These are phyloP conservation scores for Aspergillus ruber DNA, from an alignment of 2,329 filamentous ascomycete species.

Conservation along the genomic window DNA sequence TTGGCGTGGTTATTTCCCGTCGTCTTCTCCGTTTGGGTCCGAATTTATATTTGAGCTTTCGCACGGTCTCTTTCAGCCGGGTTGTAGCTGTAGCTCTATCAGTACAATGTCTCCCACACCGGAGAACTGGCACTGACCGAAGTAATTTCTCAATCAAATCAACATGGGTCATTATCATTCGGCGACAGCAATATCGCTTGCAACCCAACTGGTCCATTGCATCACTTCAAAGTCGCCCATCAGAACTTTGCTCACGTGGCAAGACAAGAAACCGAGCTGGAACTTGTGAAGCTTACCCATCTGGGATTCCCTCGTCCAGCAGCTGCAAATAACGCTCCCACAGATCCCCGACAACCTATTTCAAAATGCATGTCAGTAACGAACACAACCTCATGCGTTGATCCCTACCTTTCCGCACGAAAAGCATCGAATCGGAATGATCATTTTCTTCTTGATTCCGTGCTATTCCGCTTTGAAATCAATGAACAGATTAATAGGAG, in stretches of 20 bases:
- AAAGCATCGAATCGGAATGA: slow-evolving; percentile 97
- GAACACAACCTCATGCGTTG: slow-evolving; percentile 1
- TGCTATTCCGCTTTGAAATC: no score
- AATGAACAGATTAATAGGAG: no score
- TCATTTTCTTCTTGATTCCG: slow-evolving; percentile 55
- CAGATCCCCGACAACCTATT: slow-evolving; percentile 87
- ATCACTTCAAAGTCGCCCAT: slow-evolving; percentile 53
- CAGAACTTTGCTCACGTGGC: background rate
- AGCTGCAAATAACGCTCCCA: slow-evolving; percentile 94
- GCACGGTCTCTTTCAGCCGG: slow-evolving; percentile 43
- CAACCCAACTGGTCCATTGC: slow-evolving; percentile 93
- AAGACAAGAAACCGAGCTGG: slow-evolving; percentile 1
- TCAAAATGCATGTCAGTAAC: slow-evolving; percentile 8
- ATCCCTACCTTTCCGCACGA: slow-evolving; percentile 87
- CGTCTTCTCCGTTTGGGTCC: background rate
- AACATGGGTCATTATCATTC: slow-evolving; percentile 99
- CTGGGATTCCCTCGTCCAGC: slow-evolving; percentile 68
- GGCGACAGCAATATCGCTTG: slow-evolving; percentile 94
- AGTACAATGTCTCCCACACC: background rate
- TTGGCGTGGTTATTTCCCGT: no score
- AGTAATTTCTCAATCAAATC: slow-evolving; percentile 98
- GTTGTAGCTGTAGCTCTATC: slow-evolving; percentile 36
- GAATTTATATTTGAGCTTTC: slow-evolving; percentile 26
- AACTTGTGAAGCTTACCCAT: slow-evolving; percentile 62
- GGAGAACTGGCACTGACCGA: slow-evolving; percentile 54